Evolutionary conservation across 2,329 filamentous ascomycete species (phyloP).

Genomic region (Ascochyta fabae): DNA sequence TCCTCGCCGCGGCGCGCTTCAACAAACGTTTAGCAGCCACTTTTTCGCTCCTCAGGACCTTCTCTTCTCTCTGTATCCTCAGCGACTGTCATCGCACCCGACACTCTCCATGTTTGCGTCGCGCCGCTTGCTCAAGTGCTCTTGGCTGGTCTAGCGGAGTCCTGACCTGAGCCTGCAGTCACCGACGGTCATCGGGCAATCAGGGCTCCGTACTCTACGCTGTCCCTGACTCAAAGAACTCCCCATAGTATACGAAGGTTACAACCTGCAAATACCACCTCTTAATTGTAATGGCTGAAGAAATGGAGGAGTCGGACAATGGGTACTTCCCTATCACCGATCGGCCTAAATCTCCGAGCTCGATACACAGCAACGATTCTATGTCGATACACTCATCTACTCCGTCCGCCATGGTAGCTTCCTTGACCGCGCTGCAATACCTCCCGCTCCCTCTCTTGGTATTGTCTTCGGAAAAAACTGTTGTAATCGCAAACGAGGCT

Average conservation of each 20-base stretch:
- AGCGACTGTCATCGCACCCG: slow-evolving; percentile 3
- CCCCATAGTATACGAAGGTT: neutral
- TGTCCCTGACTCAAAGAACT: neutral
- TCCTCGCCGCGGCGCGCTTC: slow-evolving; percentile 22
- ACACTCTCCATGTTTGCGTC: slow-evolving; percentile 11
- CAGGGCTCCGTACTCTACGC: slow-evolving; percentile 2
- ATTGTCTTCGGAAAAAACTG: slow-evolving; percentile 70
- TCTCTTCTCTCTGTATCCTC: neutral
- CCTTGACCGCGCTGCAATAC: slow-evolving; percentile 68
- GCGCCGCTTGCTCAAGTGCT: slow-evolving; percentile 5
- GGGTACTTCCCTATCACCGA: slow-evolving; percentile 41
- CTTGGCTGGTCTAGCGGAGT: slow-evolving; percentile 17
- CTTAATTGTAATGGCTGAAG: slow-evolving; percentile 31
- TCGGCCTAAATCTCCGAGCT: slow-evolving; percentile 36
- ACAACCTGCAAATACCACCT: neutral
- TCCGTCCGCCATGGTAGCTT: slow-evolving; percentile 39
- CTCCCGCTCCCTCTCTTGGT: slow-evolving; percentile 75
- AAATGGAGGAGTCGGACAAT: slow-evolving; percentile 24
- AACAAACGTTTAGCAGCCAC: slow-evolving; percentile 12
- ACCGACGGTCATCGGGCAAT: neutral
- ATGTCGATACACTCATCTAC: slow-evolving; percentile 39
- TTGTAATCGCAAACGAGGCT: slow-evolving; percentile 76
- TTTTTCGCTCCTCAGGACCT: slow-evolving; percentile 10
- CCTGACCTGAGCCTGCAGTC: slow-evolving; percentile 1
- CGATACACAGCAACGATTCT: slow-evolving; percentile 39